Base-by-base conservation (phyloP, 1,284 basidiomycete genomes). In the Sporisorium scitamineum region DNA sequence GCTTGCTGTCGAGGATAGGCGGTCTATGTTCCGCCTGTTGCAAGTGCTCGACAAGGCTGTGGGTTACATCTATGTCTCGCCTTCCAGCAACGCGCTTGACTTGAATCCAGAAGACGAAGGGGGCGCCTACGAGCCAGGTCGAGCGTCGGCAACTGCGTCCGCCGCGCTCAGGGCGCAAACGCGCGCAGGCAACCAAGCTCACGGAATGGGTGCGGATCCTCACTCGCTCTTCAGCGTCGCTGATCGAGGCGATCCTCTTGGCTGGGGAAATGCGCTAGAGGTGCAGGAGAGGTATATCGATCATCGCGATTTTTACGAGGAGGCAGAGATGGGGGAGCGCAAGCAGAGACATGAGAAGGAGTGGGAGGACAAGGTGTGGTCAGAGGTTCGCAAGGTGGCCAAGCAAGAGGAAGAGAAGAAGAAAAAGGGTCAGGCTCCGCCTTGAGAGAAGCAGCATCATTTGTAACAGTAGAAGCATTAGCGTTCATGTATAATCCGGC, bases 1-100 rank as follows among this genome's bases (percentile, higher is more conserved):
- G 0, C 89, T 99, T 0, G 95, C 95, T 0, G 81, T 84, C 8
- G 84, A 84, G 51, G 84, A 85, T 59, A 70, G 79, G 47, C 73
- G 69, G 8, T 80, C 76, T 20, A 85, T 85, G 84, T 74, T 80
- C 32, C 77, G 81, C 11, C 68, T 85, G 11, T 51, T 83, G 16
- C 74, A 74, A 27, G 65, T 82, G 9, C 62, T 84, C 14, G 84
- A 85, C 66, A 82, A 82, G 55, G 84, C 83, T 4, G 77, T 79
- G 11, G 83, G 83, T 14, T 85, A 84, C 62, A 74, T 81, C 61
- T 83, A 77, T 52, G 70, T 76, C 26, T 52, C 62, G 13, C 27
- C 63, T 2, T 39, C 44, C 11, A 47, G 18, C 41, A 51, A 48
- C 20, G 44, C 31, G 8, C 32, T 52, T 24, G 70, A 56, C 34